phyloP scores from a whole-genome alignment of 2,329 filamentous ascomycete genomes.

The Xylaria multiplex region DNA sequence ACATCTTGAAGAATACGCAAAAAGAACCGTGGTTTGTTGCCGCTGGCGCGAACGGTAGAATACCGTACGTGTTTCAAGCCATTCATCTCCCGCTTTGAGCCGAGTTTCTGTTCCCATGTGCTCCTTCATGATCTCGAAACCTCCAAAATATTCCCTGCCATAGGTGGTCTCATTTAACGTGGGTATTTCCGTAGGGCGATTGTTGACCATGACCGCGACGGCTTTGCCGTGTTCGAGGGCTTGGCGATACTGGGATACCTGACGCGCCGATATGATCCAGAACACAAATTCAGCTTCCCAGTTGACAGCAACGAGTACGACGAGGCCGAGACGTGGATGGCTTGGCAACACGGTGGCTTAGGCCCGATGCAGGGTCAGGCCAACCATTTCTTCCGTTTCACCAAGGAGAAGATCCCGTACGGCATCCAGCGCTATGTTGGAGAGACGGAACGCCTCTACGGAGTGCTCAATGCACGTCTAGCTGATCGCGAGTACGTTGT shows the following conservation, averaged over 20 bases:
- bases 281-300: constrained; percentile 73
- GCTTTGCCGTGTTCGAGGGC: constrained; percentile 76
- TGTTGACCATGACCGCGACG: constrained; percentile 71
- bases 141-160: neutral
- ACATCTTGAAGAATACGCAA: constrained; percentile 71
- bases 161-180: neutral
- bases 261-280: constrained; percentile 74
- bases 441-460: constrained; percentile 78
- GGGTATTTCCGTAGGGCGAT: constrained; percentile 55
- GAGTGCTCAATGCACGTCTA: constrained; percentile 75
- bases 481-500: constrained; percentile 61
- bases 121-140: neutral
- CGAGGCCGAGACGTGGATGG: constrained; percentile 68
- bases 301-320: constrained; percentile 52
- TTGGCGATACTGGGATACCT: constrained; percentile 79
- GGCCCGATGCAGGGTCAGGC: constrained; percentile 80
- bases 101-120: neutral
- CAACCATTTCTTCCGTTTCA: constrained; percentile 76
- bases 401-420: constrained; percentile 76
- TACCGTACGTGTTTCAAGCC: constrained; percentile 58
- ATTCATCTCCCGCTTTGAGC: neutral
- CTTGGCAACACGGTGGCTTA: constrained; percentile 78
- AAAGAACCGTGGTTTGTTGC: constrained; percentile 74
- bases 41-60: constrained; percentile 67
- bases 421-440: constrained; percentile 78